phyloP scores from a whole-genome alignment of 805 yeast genomes.

The Kregervanrija pseudodelftensis region DNA sequence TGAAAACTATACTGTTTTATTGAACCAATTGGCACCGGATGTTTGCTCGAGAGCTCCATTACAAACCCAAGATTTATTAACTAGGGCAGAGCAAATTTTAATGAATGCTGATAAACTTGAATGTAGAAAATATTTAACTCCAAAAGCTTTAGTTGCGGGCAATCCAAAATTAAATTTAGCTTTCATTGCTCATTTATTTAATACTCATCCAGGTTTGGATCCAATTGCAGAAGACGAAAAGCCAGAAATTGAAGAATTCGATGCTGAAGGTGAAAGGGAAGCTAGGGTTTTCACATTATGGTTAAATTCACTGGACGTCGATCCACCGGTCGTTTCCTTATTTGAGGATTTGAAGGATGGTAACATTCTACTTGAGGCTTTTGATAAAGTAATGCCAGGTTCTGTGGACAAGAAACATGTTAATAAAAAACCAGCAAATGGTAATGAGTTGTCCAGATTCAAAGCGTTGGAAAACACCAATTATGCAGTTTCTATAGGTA shows the following conservation, averaged over 20 bases:
- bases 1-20: constrained; percentile 85
- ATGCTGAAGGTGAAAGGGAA: constrained; percentile 99
- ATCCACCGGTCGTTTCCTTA: constrained; percentile 84
- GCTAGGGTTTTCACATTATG: constrained; percentile 97
- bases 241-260: constrained; percentile 94
- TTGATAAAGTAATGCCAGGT: constrained; percentile 93
- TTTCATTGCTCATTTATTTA: constrained; percentile 94
- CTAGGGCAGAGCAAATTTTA: constrained; percentile 84
- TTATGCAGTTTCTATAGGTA: constrained; percentile 95
- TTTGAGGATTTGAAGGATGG: constrained; percentile 97
- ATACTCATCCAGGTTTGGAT: constrained; percentile 93
- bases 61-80: constrained; percentile 63
- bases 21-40: constrained; percentile 83
- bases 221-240: constrained; percentile 89
- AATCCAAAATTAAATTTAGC: constrained; percentile 96
- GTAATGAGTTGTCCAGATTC: constrained; percentile 76
- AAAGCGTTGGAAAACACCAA: constrained; percentile 97
- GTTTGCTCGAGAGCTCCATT: constrained; percentile 78
- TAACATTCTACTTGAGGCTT: constrained; percentile 79
- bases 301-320: constrained; percentile 94
- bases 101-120: constrained; percentile 84
- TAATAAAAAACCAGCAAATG: constrained; percentile 75
- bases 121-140: constrained; percentile 91
- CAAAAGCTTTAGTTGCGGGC: constrained; percentile 88
- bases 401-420: constrained; percentile 71